Base-by-base conservation (phyloP, 192 early-diverging fungal species). In the Mortierella hygrophila region DNA sequence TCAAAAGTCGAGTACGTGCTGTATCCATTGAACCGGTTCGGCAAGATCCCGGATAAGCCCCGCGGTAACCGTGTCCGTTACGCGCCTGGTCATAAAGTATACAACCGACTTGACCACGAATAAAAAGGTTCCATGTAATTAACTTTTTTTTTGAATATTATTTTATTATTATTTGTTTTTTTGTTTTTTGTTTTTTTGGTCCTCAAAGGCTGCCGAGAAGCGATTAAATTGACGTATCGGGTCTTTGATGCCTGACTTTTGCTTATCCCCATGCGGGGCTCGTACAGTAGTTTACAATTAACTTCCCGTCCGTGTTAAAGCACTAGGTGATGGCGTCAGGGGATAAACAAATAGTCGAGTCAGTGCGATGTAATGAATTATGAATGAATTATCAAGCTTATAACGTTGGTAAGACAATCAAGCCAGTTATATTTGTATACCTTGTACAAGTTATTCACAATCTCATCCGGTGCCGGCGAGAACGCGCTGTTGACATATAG, bases 401-500 rank as follows among this genome's bases (percentile, higher is more conserved):
- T 5, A 11, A 42, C 29, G 0, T 42, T 60, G 29, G 35, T n/a
- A 49, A 46, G 26, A 70, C 20, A 23, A 15, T 40, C 41, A 46
- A 72, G 21, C 20, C 55, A 20, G 9, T 38, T 75, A 37, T 41
- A 16, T 21, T 29, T 0, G 52, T 13, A 78, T 92, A 96, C 95
- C 91, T 95, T 95, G 80, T 92, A 92, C 72, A 98, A 79, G 82
- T 96, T 97, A 10, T 91, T 89, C 6, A 98, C 93, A 40, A 93
- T 92, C 88, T 97, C 97, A 82, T 98, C 97, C 21, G 97, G 97
- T 41, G 97, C 93, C 15, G 97, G 97, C 18, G 97, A 94, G 88
- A 98, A 98, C n/a, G 97, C 95, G 81, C 94, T 96, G 83, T 97
- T 97, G 23, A 98, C 92, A 87, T 98, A 98, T 32, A 98, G 88